Conservation (phyloP, 208 protist genomes). For the Crithidia fasciculata region DNA sequence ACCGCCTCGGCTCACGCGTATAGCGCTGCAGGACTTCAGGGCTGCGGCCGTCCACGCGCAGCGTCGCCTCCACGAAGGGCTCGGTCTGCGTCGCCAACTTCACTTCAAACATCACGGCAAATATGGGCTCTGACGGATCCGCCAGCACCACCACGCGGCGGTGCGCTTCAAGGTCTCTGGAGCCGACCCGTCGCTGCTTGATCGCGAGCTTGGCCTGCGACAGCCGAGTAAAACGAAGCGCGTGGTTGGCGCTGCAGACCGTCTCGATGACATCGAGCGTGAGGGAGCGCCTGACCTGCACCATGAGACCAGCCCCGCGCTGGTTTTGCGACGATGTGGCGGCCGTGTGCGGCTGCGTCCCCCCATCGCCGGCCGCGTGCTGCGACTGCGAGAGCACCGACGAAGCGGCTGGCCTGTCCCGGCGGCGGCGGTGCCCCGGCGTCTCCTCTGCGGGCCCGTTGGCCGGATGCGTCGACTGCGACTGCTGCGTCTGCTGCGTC, state of each 20-base stretch:
- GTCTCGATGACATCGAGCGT: conserved; percentile 51
- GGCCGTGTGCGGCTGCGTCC: background rate
- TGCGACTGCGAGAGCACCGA: conserved; percentile 32
- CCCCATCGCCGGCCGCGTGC: background rate
- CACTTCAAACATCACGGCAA: conserved; percentile 45
- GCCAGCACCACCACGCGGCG: conserved; percentile 54
- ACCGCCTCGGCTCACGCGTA: conserved; percentile 1
- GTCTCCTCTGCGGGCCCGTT: too few relatives aligned
- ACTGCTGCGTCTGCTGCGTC: conserved; percentile 33
- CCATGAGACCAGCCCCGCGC: conserved; percentile 17
- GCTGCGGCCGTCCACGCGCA: conserved; percentile 14
- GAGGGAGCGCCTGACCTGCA: conserved; percentile 55
- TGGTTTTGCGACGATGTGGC: background rate
- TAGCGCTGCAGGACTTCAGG: conserved; percentile 9
- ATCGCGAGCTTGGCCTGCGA: conserved; percentile 33
- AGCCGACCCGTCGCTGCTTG: conserved; percentile 41
- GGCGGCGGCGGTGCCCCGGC: background rate
- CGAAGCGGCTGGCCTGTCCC: background rate
- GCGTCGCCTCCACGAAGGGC: conserved; percentile 19
- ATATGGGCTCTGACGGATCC: conserved; percentile 52
- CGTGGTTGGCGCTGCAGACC: conserved; percentile 36
- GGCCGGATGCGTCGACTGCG: conserved; percentile 1
- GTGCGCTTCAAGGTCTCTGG: conserved; percentile 44
- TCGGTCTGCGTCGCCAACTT: conserved; percentile 18
- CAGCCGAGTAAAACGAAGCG: conserved; percentile 44